Evolutionary conservation across 805 yeast species (phyloP).

Genomic region (Candida germanica): DNA sequence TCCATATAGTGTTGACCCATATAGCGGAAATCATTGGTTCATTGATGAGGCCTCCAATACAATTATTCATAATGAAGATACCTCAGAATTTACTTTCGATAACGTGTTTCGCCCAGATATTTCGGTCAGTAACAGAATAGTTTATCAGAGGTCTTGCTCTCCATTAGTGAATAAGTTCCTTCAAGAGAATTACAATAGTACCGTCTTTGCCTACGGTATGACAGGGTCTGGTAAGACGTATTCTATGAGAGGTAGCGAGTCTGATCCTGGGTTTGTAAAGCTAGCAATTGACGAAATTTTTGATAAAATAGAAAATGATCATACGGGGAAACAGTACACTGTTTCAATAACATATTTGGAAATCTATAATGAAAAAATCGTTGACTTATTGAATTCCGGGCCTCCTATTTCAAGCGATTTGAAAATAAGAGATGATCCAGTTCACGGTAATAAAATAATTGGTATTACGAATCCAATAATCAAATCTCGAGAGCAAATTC

Average conservation of each 20-base stretch:
- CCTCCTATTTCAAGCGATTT: slow-evolving; percentile 47
- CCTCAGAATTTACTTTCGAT: slow-evolving; percentile 67
- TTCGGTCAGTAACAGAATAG: slow-evolving; percentile 47
- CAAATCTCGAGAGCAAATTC: slow-evolving; percentile 53
- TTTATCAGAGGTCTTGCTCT: slow-evolving; percentile 57
- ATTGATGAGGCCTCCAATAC: slow-evolving; percentile 37
- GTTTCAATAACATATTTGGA: slow-evolving; percentile 74
- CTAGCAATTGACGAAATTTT: slow-evolving; percentile 63
- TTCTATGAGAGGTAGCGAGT: slow-evolving; percentile 72
- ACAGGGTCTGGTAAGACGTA: slow-evolving; percentile 91
- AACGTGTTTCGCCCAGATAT: slow-evolving; percentile 63
- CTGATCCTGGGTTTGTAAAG: slow-evolving; percentile 70
- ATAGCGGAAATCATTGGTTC: slow-evolving; percentile 41
- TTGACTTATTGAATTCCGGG: slow-evolving; percentile 56
- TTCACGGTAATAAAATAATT: slow-evolving; percentile 67
- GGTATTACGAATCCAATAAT: slow-evolving; percentile 70
- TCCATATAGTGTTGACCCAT: slow-evolving; percentile 46
- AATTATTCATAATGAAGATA: slow-evolving; percentile 52
- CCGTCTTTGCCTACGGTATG: slow-evolving; percentile 92
- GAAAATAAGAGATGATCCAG: slow-evolving; percentile 72
- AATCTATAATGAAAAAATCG: slow-evolving; percentile 83
- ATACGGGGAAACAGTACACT: slow-evolving; percentile 30
- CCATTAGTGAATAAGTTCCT: slow-evolving; percentile 51
- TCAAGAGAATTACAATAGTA: slow-evolving; percentile 76
- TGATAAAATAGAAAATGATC: slow-evolving; percentile 34